Evolutionary conservation across 352 stramenopile genomes (phyloP).

Genomic region (Pythium plurisporium): DNA sequence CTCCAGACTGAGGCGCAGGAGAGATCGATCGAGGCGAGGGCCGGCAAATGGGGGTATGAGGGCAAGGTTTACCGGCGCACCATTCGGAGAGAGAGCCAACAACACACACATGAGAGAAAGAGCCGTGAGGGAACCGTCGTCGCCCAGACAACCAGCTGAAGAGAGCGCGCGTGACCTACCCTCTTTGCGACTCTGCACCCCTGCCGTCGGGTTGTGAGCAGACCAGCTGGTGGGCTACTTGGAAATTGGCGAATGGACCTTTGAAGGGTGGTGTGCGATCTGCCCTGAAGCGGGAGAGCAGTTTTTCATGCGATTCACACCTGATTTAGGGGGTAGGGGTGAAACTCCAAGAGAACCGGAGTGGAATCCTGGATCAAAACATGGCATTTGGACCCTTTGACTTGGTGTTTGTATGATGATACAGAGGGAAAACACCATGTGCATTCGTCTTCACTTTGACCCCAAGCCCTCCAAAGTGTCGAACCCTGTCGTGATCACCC

Average conservation of each 20-base stretch:
- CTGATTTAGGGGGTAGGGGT: constrained; percentile 15
- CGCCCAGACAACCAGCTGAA: constrained; percentile 7
- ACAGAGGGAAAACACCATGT: not conserved
- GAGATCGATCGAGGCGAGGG: not conserved
- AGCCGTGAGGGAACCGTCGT: constrained; percentile 3
- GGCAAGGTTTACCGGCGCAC: not conserved
- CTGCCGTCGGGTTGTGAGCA: constrained; percentile 9
- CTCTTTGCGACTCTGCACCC: constrained; percentile 5
- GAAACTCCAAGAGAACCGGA: not conserved
- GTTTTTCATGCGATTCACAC: not conserved
- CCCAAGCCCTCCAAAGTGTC: not conserved
- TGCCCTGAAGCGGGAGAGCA: not conserved
- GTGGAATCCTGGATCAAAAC: not conserved
- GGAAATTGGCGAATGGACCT: constrained; percentile 4
- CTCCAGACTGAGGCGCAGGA: not conserved
- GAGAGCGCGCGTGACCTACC: not conserved
- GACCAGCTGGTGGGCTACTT: constrained; percentile 1
- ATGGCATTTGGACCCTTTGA: not conserved
- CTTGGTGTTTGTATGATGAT: not conserved
- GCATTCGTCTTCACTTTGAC: not conserved
- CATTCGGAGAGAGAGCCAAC: constrained; percentile 1
- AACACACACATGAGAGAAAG: constrained; percentile 1
- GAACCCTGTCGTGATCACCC: not conserved
- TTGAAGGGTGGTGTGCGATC: not conserved
- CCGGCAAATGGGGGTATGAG: constrained; percentile 20